phyloP scores from a whole-genome alignment of 257 asterid species.

The Rauvolfia tetraphylla region DNA sequence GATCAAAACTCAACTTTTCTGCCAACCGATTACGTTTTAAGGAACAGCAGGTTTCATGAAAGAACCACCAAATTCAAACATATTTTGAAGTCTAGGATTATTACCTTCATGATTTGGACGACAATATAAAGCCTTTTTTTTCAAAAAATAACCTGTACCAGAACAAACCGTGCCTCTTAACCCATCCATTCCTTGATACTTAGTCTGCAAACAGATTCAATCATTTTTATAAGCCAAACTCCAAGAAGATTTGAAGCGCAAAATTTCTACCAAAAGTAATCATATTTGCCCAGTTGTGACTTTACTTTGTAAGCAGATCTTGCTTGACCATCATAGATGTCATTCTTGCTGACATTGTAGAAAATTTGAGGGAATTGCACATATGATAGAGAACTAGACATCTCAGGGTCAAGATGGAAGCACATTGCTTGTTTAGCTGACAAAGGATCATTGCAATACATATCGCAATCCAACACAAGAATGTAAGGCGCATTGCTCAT shows the following conservation, averaged over 20 bases:
- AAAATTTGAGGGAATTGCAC: constrained; percentile 79
- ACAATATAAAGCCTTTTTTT: constrained; percentile 57
- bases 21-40: not conserved
- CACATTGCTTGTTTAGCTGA: constrained; percentile 61
- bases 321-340: constrained; percentile 81
- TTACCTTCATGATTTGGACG: constrained; percentile 50
- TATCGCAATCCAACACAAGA: constrained; percentile 52
- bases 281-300: not conserved
- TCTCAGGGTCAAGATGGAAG: constrained; percentile 40
- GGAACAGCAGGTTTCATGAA: not conserved
- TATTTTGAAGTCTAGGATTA: not conserved
- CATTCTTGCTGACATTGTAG: constrained; percentile 67
- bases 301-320: constrained; percentile 63
- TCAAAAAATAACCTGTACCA: constrained; percentile 70
- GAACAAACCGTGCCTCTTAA: constrained; percentile 56
- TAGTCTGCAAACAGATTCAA: constrained; percentile 37
- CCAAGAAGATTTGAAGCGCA: not conserved
- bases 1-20: constrained; percentile 47
- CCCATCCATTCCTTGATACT: constrained; percentile 93
- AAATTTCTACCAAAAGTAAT: not conserved
- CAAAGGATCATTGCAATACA: constrained; percentile 48
- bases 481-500: constrained; percentile 76
- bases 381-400: constrained; percentile 40
- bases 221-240: not conserved
- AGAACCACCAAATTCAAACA: not conserved